These are phyloP conservation scores for Tuber umbilicatum DNA, from an alignment of 495 filamentous ascomycete genomes.

Conservation along the genomic window DNA sequence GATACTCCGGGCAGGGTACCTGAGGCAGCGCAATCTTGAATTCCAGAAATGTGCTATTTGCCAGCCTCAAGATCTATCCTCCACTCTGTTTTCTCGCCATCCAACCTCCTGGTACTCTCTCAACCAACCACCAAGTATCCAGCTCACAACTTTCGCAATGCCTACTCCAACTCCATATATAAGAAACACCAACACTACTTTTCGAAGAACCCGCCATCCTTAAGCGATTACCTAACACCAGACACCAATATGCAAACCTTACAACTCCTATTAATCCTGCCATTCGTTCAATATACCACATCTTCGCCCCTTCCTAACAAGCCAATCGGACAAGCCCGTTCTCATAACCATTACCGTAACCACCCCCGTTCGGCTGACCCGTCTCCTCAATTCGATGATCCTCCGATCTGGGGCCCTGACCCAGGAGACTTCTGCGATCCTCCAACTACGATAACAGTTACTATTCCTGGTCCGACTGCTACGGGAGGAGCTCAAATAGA, in stretches of 20 bases:
- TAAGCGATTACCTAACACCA: neutral
- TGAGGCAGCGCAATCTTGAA: neutral
- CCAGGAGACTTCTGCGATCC: neutral
- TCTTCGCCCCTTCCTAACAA: neutral
- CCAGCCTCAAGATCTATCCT: neutral
- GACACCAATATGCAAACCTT: neutral
- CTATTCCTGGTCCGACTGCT: neutral
- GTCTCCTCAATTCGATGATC: neutral
- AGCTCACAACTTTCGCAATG: neutral
- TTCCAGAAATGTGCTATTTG: neutral
- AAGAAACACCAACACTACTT: neutral
- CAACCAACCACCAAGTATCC: neutral
- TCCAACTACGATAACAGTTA: neutral
- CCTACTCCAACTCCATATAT: neutral
- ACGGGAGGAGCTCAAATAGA: neutral
- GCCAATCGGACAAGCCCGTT: neutral
- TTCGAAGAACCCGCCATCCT: neutral
- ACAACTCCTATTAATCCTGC: neutral
- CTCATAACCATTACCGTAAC: neutral
- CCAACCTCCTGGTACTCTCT: neutral
- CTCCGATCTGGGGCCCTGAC: neutral
- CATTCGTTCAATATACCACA: neutral
- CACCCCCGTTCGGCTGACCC: neutral
- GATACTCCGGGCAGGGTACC: neutral
- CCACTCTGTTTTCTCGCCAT: neutral